phyloP scores from a whole-genome alignment of 2,329 filamentous ascomycete genomes.

The Ascochyta viciae-villosae region DNA sequence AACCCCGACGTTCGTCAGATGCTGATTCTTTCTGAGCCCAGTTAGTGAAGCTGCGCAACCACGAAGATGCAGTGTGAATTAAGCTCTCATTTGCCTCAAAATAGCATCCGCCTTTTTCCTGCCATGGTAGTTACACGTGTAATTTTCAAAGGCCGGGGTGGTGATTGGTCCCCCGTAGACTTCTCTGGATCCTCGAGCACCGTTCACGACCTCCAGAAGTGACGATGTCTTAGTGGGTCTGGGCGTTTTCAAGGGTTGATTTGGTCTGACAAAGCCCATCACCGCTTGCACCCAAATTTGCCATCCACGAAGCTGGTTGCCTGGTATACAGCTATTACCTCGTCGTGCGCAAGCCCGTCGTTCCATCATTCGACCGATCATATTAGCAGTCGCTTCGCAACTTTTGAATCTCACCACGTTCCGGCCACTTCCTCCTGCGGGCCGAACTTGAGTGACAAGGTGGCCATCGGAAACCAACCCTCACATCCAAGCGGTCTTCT shows the following conservation, averaged over 20 bases:
- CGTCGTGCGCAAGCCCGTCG: background rate
- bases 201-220: constrained; percentile 16
- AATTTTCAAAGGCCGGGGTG: background rate
- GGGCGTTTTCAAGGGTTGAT: constrained; percentile 13
- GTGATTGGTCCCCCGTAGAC: constrained; percentile 7
- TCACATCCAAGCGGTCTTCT: constrained; percentile 3
- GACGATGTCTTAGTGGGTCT: constrained; percentile 20
- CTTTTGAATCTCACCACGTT: constrained; percentile 7
- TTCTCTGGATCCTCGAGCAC: constrained; percentile 15
- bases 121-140: background rate
- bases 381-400: background rate
- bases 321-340: constrained; percentile 1
- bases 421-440: constrained; percentile 11
- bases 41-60: background rate
- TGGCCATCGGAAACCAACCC: background rate
- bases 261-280: constrained; percentile 14
- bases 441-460: constrained; percentile 4
- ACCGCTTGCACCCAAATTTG: constrained; percentile 4
- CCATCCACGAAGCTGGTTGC: constrained; percentile 1
- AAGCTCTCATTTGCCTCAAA: background rate
- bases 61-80: background rate
- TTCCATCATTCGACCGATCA: background rate
- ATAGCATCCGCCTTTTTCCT: background rate
- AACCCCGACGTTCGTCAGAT: background rate
- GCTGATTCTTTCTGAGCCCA: background rate